Evolutionary conservation across 768 basidiomycete species (phyloP).

Genomic region (Boletales sp.): DNA sequence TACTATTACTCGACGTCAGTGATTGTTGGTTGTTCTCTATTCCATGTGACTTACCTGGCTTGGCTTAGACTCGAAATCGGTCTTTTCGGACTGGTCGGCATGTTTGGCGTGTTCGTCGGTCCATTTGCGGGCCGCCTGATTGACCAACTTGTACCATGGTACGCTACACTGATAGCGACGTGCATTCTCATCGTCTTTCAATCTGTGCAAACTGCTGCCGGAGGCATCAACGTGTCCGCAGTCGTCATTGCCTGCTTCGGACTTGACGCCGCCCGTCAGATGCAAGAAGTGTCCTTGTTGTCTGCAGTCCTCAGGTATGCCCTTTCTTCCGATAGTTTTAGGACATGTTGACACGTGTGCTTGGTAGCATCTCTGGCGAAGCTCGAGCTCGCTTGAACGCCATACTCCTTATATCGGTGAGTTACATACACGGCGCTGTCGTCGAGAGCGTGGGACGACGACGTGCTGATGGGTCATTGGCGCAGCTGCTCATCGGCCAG

Average conservation of each 20-base stretch:
- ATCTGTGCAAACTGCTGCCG: slow-evolving; percentile 64
- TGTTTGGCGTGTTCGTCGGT: slow-evolving; percentile 64
- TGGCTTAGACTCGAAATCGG: slow-evolving; percentile 43
- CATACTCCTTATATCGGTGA: slow-evolving; percentile 64
- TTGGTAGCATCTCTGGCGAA: slow-evolving; percentile 31
- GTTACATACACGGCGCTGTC: slow-evolving; percentile 13
- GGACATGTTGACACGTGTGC: slow-evolving; percentile 5
- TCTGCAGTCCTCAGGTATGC: slow-evolving; percentile 54
- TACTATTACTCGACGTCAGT: slow-evolving; percentile 71
- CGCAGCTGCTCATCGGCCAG: slow-evolving; percentile 67
- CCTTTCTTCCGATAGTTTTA: background rate
- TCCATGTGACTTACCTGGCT: background rate
- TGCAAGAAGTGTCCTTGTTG: slow-evolving; percentile 63
- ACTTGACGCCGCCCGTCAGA: slow-evolving; percentile 72
- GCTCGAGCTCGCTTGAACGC: slow-evolving; percentile 77
- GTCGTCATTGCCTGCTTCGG: slow-evolving; percentile 64
- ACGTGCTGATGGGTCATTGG: background rate
- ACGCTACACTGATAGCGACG: slow-evolving; percentile 60
- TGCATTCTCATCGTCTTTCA: slow-evolving; percentile 48
- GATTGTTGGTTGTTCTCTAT: background rate
- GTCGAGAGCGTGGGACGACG: background rate
- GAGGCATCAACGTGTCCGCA: slow-evolving; percentile 64
- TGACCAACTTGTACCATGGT: slow-evolving; percentile 75
- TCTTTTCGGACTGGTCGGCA: slow-evolving; percentile 71
- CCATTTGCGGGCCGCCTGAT: slow-evolving; percentile 68